phyloP scores from a whole-genome alignment of 306 rosid species.

The Mimosa bimucronata region DNA sequence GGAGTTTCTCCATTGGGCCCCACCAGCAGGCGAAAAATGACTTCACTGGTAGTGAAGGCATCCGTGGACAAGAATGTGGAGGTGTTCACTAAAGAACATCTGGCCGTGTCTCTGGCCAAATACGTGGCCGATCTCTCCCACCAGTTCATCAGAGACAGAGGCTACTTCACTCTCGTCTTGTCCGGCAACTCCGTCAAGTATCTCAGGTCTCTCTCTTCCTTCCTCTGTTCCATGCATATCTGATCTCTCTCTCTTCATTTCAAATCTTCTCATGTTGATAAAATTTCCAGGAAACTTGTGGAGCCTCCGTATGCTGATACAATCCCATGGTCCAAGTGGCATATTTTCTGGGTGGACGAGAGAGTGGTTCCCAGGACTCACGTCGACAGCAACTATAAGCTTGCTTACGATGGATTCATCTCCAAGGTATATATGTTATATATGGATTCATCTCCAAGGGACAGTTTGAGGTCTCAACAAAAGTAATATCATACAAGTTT shows the following conservation, averaged over 20 bases:
- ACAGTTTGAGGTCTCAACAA: no score
- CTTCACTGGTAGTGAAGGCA: slow-evolving; percentile 23
- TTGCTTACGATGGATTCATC: slow-evolving; percentile 64
- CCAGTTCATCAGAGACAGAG: slow-evolving; percentile 54
- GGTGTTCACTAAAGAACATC: slow-evolving; percentile 57
- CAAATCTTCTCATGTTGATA: neutral
- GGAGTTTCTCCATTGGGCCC: slow-evolving; percentile 8
- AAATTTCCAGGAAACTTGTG: slow-evolving; percentile 52
- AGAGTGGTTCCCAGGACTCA: slow-evolving; percentile 70
- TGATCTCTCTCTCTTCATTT: neutral
- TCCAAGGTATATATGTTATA: slow-evolving; percentile 44
- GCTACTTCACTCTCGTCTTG: slow-evolving; percentile 57
- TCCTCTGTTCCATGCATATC: neutral
- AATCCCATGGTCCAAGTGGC: slow-evolving; percentile 66
- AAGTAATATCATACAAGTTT: no score
- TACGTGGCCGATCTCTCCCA: slow-evolving; percentile 43
- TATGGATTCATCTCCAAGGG: no score
- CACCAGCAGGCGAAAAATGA: neutral
- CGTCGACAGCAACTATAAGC: slow-evolving; percentile 68
- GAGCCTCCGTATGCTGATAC: slow-evolving; percentile 51
- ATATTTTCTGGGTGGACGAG: slow-evolving; percentile 40
- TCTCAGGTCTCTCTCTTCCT: slow-evolving; percentile 46
- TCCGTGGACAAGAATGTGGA: slow-evolving; percentile 45
- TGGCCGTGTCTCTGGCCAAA: slow-evolving; percentile 54
- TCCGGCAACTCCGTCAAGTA: slow-evolving; percentile 66